Base-by-base conservation (phyloP, 2,329 filamentous ascomycete species). In the Trichoderma gracile region DNA sequence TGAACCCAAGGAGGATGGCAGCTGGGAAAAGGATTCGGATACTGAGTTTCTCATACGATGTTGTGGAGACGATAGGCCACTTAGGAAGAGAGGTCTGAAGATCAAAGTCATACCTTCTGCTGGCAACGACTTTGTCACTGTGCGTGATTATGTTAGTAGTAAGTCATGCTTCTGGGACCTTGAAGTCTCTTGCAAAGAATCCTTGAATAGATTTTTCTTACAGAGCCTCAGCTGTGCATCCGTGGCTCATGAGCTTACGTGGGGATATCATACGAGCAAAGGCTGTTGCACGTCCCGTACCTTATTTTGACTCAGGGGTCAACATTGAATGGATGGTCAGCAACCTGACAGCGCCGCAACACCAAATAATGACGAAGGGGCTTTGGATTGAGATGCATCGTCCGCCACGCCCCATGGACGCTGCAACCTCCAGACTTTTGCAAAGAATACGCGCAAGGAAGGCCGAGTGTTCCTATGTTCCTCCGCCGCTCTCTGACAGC, bases 381-480 rank as follows among this genome's bases (percentile, higher is more conserved):
- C 17, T 38, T 38, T 58, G 55, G 43, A 23, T 12, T 23, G 55
- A 58, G 55, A 58, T 58, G 55, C 43, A 47, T 38, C 43, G 55
- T 8, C 55, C 55, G 55, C 55, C 55, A 47, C 43, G 55, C 12
- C 55, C 55, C 14, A 23, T 58, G n/a, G 55, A 58, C 19, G 43
- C 27, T n/a, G 27, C 55, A 25, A 58, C 55, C 1, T 38, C 27
- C 1, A 47, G 19, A n/a, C 25, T 58, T 8, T 14, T 58, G 25
- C 43, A 58, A n/a, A 58, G 42, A n/a, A 47, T 58, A 58, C 42
- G 55, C 27, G 55, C 55, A 47, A 58, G 55, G 8, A 58, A 27
- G 19, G 43, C 27, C 8, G 33, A 47, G 46, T 38, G 33, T 30
- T 8, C 30, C 30, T 2, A 30, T 30, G 30, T 10, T 10, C 30